These are phyloP conservation scores for Lablab purpureus DNA, from an alignment of 306 rosid species.

Conservation along the genomic window DNA sequence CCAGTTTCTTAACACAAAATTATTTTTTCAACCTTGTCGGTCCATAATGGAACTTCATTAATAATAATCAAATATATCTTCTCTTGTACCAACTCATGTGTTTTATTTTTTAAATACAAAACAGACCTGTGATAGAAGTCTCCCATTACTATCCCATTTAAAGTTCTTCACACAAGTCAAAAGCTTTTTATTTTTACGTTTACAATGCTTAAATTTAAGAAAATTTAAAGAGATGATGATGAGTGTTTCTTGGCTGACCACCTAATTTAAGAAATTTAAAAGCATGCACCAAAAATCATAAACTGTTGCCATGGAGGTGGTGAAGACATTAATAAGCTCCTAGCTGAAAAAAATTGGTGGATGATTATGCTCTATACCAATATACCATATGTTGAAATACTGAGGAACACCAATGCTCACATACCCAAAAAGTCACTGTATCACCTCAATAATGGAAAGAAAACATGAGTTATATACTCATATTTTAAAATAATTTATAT, in stretches of 20 bases:
- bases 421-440: conserved; percentile 21
- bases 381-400: conserved; percentile 45
- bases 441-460: neutral
- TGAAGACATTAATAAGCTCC: conserved; percentile 17
- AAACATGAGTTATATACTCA: too few species aligned
- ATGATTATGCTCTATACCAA: conserved; percentile 28
- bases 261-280: too few species aligned
- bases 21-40: conserved; percentile 19
- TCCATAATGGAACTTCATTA: conserved; percentile 15
- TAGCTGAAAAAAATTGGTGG: conserved; percentile 9
- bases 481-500: too few species aligned
- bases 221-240: neutral
- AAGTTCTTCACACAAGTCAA: too few species aligned
- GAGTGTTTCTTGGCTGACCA: neutral
- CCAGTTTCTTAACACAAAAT: conserved; percentile 8
- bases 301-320: neutral
- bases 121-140: too few species aligned
- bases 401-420: conserved; percentile 43
- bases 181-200: neutral
- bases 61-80: conserved; percentile 20
- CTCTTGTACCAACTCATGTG: neutral
- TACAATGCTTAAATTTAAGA: neutral
- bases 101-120: conserved; percentile 16
- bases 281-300: neutral
- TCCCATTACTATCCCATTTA: too few species aligned